A percentile compares a stretch with the other conserved stretches of the same genome.
These are phyloP conservation scores for Thalassiosira delicatula DNA, from an alignment of 352 stramenopile genomes.

Conservation along the genomic window DNA sequence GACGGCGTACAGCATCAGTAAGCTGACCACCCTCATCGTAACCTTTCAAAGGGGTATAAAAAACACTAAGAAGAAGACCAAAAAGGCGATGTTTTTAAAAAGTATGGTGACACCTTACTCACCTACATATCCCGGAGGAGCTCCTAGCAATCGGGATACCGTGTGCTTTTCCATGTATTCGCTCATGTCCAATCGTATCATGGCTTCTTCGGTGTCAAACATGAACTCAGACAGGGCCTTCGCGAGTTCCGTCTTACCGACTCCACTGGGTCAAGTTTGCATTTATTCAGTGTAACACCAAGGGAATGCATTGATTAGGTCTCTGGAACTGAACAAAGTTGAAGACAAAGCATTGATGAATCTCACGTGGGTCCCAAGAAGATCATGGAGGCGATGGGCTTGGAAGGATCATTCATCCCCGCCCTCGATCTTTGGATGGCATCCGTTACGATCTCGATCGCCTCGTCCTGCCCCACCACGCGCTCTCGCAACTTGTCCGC, in stretches of 20 bases:
- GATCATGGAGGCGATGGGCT: conserved; percentile 94
- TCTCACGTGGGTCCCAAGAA: conserved; percentile 95
- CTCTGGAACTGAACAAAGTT: too few species aligned
- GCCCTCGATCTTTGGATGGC: conserved; percentile 91
- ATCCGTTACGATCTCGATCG: conserved; percentile 90
- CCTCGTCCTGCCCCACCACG: conserved; percentile 93
- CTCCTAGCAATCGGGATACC: conserved; percentile 90
- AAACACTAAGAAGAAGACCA: too few species aligned
- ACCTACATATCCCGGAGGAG: conserved; percentile 86
- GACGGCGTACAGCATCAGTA: conserved; percentile 92
- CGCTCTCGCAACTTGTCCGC: conserved; percentile 90
- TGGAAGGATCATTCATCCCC: conserved; percentile 87
- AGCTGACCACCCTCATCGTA: conserved; percentile 93
- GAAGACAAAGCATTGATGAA: too few species aligned
- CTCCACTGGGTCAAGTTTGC: too few species aligned
- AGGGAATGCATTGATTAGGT: too few species aligned
- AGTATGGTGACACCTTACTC: too few species aligned
- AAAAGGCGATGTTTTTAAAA: too few species aligned
- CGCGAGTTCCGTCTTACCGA: conserved; percentile 86
- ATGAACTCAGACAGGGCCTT: conserved; percentile 96
- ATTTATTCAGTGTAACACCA: too few species aligned
- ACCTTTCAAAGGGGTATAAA: too few species aligned
- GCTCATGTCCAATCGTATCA: conserved; percentile 96
- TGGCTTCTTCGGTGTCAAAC: too few species aligned
- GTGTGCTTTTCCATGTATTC: conserved; percentile 97